phyloP scores from a whole-genome alignment of 2,329 filamentous ascomycete genomes.

The Drechslerella stenobrocha region DNA sequence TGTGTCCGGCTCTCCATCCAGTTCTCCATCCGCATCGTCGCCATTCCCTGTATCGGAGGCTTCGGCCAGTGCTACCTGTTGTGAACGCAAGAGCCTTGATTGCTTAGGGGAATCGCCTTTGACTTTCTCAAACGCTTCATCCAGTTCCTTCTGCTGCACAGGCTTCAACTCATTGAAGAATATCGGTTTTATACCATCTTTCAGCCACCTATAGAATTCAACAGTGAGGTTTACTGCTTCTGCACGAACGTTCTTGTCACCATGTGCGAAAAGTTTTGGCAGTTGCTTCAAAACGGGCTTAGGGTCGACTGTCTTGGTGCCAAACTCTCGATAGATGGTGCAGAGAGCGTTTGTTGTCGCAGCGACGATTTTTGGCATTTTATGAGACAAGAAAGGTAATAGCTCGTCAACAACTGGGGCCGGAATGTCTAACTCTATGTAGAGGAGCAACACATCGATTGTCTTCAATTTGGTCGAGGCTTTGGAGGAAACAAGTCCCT shows the following conservation, averaged over 20 bases:
- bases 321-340: conserved; percentile 87
- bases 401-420: conserved; percentile 88
- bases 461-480: conserved; percentile 85
- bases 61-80: conserved; percentile 80
- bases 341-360: conserved; percentile 75
- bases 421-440: conserved; percentile 84
- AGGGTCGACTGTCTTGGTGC: conserved; percentile 89
- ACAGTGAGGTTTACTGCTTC: conserved; percentile 89
- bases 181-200: conserved; percentile 96
- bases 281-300: conserved; percentile 86
- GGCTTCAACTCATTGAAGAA: conserved; percentile 96
- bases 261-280: conserved; percentile 89
- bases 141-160: conserved; percentile 90
- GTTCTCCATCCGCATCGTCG: conserved; percentile 64
- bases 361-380: conserved; percentile 85
- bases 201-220: conserved; percentile 94
- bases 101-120: conserved; percentile 91
- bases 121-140: conserved; percentile 89
- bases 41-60: conserved; percentile 65
- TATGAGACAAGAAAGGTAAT: conserved; percentile 78
- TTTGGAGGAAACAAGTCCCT: conserved; percentile 83
- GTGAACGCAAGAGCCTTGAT: conserved; percentile 81
- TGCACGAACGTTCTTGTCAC: conserved; percentile 95
- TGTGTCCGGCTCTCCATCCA: conserved; percentile 72
- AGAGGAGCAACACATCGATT: conserved; percentile 81